These are phyloP conservation scores for Ogataea methanolica DNA, from an alignment of 805 yeast genomes.

Conservation along the genomic window DNA sequence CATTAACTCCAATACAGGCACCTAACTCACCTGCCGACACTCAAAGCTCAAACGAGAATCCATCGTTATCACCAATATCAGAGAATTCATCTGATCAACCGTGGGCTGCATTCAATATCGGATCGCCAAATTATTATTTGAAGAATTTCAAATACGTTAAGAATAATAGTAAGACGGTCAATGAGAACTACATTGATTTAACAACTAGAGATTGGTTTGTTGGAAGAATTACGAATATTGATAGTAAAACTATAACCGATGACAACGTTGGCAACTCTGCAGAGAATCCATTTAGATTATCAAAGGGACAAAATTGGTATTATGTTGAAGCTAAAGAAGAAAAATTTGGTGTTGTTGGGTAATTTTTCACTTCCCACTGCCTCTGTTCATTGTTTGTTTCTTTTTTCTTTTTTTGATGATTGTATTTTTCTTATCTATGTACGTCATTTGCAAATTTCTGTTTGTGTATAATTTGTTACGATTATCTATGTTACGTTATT, in stretches of 20 bases:
- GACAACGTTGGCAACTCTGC: constrained; percentile 30
- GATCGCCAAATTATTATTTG: constrained; percentile 79
- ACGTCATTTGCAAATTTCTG: too few relatives aligned
- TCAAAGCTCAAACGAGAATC: background rate
- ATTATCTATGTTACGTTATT: too few relatives aligned
- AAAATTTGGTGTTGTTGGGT: constrained; percentile 7
- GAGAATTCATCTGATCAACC: constrained; percentile 37
- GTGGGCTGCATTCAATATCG: constrained; percentile 95
- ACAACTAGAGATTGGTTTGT: constrained; percentile 76
- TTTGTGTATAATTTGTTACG: too few relatives aligned
- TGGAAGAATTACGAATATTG: constrained; percentile 59
- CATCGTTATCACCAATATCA: background rate
- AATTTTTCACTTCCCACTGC: background rate
- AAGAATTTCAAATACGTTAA: constrained; percentile 31
- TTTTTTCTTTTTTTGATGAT: background rate
- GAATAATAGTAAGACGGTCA: constrained; percentile 1
- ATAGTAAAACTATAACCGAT: constrained; percentile 47
- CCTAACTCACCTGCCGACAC: background rate
- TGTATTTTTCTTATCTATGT: too few relatives aligned
- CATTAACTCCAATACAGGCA: constrained; percentile 30
- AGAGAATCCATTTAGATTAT: constrained; percentile 63
- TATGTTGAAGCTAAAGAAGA: constrained; percentile 51
- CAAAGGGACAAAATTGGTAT: constrained; percentile 62
- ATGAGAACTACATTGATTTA: constrained; percentile 17
- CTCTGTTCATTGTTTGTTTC: background rate